Base-by-base conservation (phyloP, 2,329 filamentous ascomycete species). In the Acrodontium crateriforme region DNA sequence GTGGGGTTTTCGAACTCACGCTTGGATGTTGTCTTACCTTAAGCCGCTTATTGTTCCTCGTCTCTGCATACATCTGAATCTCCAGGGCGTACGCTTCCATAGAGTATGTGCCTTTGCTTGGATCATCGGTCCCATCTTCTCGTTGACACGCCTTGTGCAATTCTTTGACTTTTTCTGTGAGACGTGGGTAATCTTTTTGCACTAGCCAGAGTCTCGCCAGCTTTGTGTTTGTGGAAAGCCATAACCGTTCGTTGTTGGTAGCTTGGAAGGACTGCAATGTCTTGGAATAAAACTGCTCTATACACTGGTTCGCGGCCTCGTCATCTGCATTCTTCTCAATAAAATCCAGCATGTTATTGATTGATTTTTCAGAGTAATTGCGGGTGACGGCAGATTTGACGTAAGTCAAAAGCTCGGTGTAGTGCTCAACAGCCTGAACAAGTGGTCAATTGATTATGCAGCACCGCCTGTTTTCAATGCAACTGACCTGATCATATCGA, bases 151-250 rank as follows among this genome's bases (percentile, higher is more conserved):
- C 77, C 46, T 73, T 77, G 62, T 95, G 87, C 24, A 98, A 66
- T 50, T 94, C 84, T 18, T 77, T 70, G 7, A 95, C 69, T 52
- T 93, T 94, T 53, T 75, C 82, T 11, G 73, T 74, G 11, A 94
- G 69, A 9, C 78, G 69, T 5, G 61, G 56, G 53, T 94, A 95
- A 51, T 94, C 80, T 52, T 89, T 91, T 38, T 84, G 77, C 43
- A 93, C 87, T 16, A 98, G 67, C 58, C 87, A 82, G 10, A 98
- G 67, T 50, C 85, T 83, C 20, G 83, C 82, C 13, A 95, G 71
- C 62, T 98, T 98, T 54, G 94, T 91, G 53, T 92, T 95, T 4
- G 89, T 98, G 65, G 95, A 95, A 32, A 98, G 68, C 83, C 87
- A 95, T 30, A 98, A 62, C 38, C 89, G 73, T 59, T 98, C 89